Evolutionary conservation across 192 early-diverging fungal species (phyloP), one percentile per base, ranked within the genome.

Genomic region (Chytriomyces sp.): DNA sequence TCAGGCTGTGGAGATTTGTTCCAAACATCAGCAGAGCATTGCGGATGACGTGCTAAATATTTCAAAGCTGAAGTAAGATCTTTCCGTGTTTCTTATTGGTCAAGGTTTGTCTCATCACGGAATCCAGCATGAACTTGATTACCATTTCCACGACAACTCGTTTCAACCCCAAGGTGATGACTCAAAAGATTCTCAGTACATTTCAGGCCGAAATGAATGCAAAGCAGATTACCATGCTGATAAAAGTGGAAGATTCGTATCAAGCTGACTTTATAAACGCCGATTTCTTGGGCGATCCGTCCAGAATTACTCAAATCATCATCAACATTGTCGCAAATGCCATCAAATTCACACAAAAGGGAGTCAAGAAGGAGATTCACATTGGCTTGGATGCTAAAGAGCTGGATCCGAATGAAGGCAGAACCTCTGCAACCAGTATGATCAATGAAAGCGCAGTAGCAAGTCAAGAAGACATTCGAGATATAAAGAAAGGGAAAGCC

Each of bases 321-420:
- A 44, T 82, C 64, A 84, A 86, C 44, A 53, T 88, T 28, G 72
- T 86, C 8, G 74, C 80, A 6, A 87, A 87, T 70, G 79, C 86
- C 34, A 64, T 88, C 25, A 85, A 83, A 70, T 86, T 85, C 52
- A 86, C 83, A 8, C 77, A 82, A 22, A 71, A 70, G 0, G 77
- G 74, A 12, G 67, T 74, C 5, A 36, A 57, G 8, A 19, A 22
- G 12, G 28, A 58, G 39, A 12, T 31, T 6, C 6, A 14, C 14
- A 14, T 33, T 12, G 8, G 6, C 39, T 6, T 26, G 10, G 61
- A 44, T 31, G 7, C 19, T 14, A 41, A 14, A 49, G 44, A n/a
- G 44, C n/a, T n/a, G 44, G 44, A 49, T 10, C 41, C 41, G 8
- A 8, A 12, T n/a, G 19, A 12, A 12, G 19, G 8, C 8, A 56